Evolutionary conservation across 202 grass and related monocot species (phyloP), one percentile per base, ranked within the genome.

Genomic region (Panicum hallii): DNA sequence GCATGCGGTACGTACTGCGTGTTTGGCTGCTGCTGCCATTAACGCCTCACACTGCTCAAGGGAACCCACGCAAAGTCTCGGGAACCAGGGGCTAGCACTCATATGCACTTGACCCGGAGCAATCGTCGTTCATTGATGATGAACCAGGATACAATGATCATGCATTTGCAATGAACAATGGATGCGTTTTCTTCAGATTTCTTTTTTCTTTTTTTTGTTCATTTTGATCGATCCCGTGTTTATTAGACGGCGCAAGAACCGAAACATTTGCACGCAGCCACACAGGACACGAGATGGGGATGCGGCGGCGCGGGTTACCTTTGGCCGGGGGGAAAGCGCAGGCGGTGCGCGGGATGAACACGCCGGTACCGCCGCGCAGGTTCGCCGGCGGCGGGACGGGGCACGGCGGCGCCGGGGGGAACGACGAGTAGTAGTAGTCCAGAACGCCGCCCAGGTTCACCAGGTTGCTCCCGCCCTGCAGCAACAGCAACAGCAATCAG

Each of bases 351-450:
- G 89, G 89, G 28, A 90, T 64, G 81, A 90, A 90, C 70, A 90
- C 89, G 75, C 89, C 89, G 46, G 81, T 90, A 75, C 89, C 89
- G 45, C 55, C 56, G 67, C 79, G 75, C 1, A 26, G 75, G 69
- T 70, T 83, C 34, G 63, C 28, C 8, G 67, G 79, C 9, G 83
- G 67, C n/a, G 60, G 48, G 11, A 70, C 43, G 60, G 3, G 49
- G 60, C 63, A 26, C 50, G 41, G 62, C n/a, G 3, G 68, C 14
- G 23, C 2, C 9, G 62, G 50, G 15, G 77, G 20, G 1, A 34
- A 38, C 30, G 1, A 3, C 9, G 56, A 15, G 74, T 81, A 77
- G 54, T 11, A 52, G 77, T 77, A 80, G 34, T 30, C 66, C 83
- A 49, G 58, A 16, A 38, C 71, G 71, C 54, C 79, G 63, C 82